phyloP scores from a whole-genome alignment of 176 grass and related monocot genomes.

The Lolium multiflorum region DNA sequence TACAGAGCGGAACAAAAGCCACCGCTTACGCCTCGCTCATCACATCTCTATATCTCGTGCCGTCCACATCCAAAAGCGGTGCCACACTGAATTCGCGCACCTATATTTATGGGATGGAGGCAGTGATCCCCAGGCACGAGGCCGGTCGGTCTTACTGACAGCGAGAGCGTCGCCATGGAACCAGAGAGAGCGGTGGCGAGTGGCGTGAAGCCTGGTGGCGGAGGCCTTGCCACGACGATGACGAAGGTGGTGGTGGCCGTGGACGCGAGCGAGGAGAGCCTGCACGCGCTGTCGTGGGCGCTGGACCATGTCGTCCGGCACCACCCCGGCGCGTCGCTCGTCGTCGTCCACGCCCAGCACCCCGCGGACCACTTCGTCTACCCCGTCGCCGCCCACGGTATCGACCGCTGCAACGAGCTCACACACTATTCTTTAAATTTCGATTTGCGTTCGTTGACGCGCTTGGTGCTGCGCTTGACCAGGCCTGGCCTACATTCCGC shows the following conservation, averaged over 20 bases:
- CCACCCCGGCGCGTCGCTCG: conserved; percentile 37
- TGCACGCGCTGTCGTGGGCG: conserved; percentile 72
- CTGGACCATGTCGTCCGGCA: conserved; percentile 61
- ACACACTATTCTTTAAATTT: not conserved
- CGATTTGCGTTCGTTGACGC: not conserved
- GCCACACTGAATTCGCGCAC: not conserved
- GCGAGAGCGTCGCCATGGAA: conserved; percentile 38
- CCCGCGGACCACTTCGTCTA: conserved; percentile 59
- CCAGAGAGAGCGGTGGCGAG: not conserved
- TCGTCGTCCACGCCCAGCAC: conserved; percentile 76
- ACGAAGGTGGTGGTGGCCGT: conserved; percentile 74
- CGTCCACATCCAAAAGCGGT: too few species aligned
- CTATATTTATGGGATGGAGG: not conserved
- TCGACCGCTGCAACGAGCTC: not conserved
- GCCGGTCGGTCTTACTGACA: not conserved
- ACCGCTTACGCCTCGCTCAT: not conserved
- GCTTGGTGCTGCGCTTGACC: too few species aligned
- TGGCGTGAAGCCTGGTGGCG: not conserved
- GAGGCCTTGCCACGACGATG: not conserved
- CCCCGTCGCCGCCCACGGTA: conserved; percentile 55
- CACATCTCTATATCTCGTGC: conserved; percentile 14
- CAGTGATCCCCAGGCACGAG: not conserved
- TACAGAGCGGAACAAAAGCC: not conserved
- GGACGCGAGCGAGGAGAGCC: conserved; percentile 86
- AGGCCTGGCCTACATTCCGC: too few species aligned